Evolutionary conservation across 129 eudicot genomes (phyloP), one percentile per base, ranked within the genome.

Genomic region (Glebionis coronaria): DNA sequence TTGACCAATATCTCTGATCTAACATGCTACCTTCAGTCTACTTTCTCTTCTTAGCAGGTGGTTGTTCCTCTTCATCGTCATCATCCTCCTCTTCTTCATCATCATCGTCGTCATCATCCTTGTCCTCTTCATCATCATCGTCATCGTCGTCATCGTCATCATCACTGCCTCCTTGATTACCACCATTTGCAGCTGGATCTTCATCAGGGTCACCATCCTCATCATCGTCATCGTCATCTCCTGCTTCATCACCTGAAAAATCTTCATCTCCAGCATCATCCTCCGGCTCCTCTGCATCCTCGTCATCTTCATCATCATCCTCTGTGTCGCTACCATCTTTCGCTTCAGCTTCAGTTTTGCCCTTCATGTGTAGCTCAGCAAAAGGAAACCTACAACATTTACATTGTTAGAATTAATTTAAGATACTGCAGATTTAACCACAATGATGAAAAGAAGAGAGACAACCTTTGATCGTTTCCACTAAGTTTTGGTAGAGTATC

Each of bases 11-110:
- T 58, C 65, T 59, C 42, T 57, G 28, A 63, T 51, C 70, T 72
- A 72, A 62, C 70, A 63, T 16, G 31, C 9, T 73, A 31, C 18
- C 87, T n/a, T 76, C 90, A 40, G 58, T 56, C 81, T 73, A 91
- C 82, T 91, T 91, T 67, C 90, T 91, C 90, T 91, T 91, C 88
- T 87, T 88, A 15, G 97, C 87, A 0, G 97, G 97, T 73, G 97
- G 96, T 71, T 85, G 88, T 20, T 82, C 93, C 50, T 87, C 97
- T 6, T 86, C 95, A 9, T 90, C 95, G 35, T 67, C 79, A 0
- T 86, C 94, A 0, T 89, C 93, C 0, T 80, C 97, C 2, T 58
- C 79, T 2, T 58, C 73, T 10, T 89, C 96, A 0, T 83, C 96
- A 0, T 73, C 66, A 2, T 87, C 96, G 0, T 86, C 97, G 0